Base-by-base conservation (phyloP, 2,329 filamentous ascomycete species). In the Zalaria obscura region DNA sequence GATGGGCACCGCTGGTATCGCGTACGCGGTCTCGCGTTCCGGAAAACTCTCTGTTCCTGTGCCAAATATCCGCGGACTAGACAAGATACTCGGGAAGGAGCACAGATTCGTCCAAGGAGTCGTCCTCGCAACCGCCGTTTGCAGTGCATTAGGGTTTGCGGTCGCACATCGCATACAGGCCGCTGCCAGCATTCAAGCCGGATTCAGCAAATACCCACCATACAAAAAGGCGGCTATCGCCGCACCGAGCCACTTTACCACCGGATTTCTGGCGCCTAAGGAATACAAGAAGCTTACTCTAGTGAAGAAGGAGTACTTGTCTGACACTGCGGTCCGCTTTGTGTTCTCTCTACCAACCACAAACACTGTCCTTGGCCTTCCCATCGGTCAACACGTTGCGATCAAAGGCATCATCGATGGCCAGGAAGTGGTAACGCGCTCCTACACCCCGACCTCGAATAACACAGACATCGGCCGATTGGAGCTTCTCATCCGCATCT, bases 401-500 rank as follows among this genome's bases (percentile, higher is more conserved):
- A 55, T 60, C 43, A 50, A 52, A 25, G 56, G 45, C 10, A 40
- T 40, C 6, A 40, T 51, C 9, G 50, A 49, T 37, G 51, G 48
- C 25, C 35, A 44, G 10, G 46, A 46, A 3, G 45, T 53, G 3
- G 18, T 18, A 18, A 44, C 41, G 3, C 46, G 51, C 27, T 47
- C 43, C 10, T 53, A 53, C 38, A 53, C 51, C 5, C 51, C 51
- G 1, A 45, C 48, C 5, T 52, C 50, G 7, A 51, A 73, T 39
- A 50, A 53, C 36, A 35, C 34, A 3, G 51, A 53, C 49, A 60
- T 56, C 1, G 73, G 73, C 27, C 49, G 55, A 2, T 53, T 76
- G 1, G 68, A 73, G 45, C 59, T 76, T 3, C 58, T 75, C 27
- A 61, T 76, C 52, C 68, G 67, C 44, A 56, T 64, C 33, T 76